Conservation (phyloP, 1,284 basidiomycete species). For the Trichosporon inkin region DNA sequence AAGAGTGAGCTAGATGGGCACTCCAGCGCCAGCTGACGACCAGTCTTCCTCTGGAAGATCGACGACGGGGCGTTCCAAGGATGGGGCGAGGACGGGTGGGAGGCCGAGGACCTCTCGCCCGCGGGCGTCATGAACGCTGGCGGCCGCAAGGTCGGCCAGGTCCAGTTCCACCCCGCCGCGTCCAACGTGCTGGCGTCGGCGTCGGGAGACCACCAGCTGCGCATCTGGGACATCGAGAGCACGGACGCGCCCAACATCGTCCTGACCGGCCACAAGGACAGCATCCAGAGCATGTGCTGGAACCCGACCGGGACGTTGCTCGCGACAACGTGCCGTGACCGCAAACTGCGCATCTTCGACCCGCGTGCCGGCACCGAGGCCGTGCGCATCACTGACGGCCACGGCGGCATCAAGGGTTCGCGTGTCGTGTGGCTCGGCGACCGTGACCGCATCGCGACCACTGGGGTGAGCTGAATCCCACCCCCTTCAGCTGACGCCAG, state of each 20-base stretch:
- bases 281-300: slow-evolving; percentile 81
- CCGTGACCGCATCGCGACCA: slow-evolving; percentile 79
- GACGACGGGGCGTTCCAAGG: slow-evolving; percentile 66
- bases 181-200: slow-evolving; percentile 80
- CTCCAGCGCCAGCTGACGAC: neutral
- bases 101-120: slow-evolving; percentile 77
- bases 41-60: slow-evolving; percentile 80
- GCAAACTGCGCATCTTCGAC: slow-evolving; percentile 89
- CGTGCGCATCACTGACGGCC: slow-evolving; percentile 76
- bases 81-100: slow-evolving; percentile 82
- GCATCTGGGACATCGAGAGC: slow-evolving; percentile 82
- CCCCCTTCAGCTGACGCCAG: slow-evolving; percentile 12
- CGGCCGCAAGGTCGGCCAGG: slow-evolving; percentile 82
- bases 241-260: slow-evolving; percentile 60
- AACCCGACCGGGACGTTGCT: slow-evolving; percentile 72
- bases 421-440: slow-evolving; percentile 90
- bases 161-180: slow-evolving; percentile 90
- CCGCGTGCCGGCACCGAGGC: slow-evolving; percentile 72
- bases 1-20: slow-evolving; percentile 52
- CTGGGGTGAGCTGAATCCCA: slow-evolving; percentile 56
- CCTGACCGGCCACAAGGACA: slow-evolving; percentile 75
- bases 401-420: slow-evolving; percentile 89
- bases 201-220: slow-evolving; percentile 81
- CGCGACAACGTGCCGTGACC: slow-evolving; percentile 78
- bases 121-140: slow-evolving; percentile 52